phyloP scores from a whole-genome alignment of 805 yeast genomes.

The Lachancea sp. region DNA sequence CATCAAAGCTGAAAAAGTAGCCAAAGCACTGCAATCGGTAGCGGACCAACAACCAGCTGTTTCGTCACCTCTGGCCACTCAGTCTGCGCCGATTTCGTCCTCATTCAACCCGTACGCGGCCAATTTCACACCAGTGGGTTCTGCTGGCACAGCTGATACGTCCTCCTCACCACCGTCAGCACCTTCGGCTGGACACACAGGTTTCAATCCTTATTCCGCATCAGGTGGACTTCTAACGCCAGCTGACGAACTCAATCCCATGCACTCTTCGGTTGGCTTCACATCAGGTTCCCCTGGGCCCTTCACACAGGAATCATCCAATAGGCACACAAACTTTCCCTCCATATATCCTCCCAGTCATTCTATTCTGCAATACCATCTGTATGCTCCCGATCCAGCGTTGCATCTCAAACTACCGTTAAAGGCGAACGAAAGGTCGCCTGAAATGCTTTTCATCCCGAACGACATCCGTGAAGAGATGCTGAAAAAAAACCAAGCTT shows the following conservation, averaged over 20 bases:
- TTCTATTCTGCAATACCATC: constrained; percentile 60
- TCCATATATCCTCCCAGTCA: constrained; percentile 36
- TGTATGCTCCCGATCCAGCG: constrained; percentile 86
- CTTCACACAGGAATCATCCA: constrained; percentile 5
- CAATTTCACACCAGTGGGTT: constrained; percentile 24
- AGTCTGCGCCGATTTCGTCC: constrained; percentile 15
- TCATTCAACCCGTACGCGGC: constrained; percentile 30
- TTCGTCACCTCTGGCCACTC: constrained; percentile 2
- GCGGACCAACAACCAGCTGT: constrained; percentile 2
- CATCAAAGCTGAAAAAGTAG: constrained; percentile 7
- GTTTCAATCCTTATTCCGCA: constrained; percentile 9
- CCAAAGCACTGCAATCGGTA: constrained; percentile 4
- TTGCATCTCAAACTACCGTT: constrained; percentile 58
- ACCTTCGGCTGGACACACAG: constrained; percentile 1
- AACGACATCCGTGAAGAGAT: constrained; percentile 64
- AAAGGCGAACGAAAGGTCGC: constrained; percentile 64
- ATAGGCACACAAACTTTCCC: constrained; percentile 22
- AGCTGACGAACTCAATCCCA: constrained; percentile 3
- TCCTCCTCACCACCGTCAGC: constrained; percentile 9
- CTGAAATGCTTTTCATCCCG: constrained; percentile 65
- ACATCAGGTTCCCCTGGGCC: constrained; percentile 5
- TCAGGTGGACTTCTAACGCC: constrained; percentile 2
- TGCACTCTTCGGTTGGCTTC: constrained; percentile 3
- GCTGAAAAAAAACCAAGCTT: constrained; percentile 71
- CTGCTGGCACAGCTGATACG: constrained; percentile 21